A percentile compares a stretch with the other conserved stretches of the same genome.
These are phyloP conservation scores for Cyclotella atomus DNA, from an alignment of 108 stramenopile species.

Conservation along the genomic window DNA sequence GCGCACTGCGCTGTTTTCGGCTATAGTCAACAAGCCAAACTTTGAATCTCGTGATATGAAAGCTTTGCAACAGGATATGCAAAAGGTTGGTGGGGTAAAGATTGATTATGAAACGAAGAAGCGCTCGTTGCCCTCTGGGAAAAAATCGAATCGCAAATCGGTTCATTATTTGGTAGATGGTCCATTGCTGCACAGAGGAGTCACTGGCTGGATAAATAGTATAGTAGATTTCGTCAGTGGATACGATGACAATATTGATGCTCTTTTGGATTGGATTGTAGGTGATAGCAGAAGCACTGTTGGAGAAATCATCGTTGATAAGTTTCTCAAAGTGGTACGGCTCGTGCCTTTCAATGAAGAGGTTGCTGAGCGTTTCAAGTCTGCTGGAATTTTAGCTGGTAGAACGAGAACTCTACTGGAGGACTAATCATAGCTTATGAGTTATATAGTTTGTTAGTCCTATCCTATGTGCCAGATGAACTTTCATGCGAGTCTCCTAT, in stretches of 20 bases:
- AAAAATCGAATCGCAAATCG: constrained; percentile 18
- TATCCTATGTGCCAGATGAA: too few relatives aligned
- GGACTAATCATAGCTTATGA: not conserved
- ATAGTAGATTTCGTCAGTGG: constrained; percentile 40
- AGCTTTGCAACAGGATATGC: not conserved
- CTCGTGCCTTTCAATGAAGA: constrained; percentile 14
- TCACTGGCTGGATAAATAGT: constrained; percentile 31
- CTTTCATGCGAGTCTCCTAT: too few relatives aligned
- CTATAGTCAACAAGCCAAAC: not conserved
- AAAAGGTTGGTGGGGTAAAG: constrained; percentile 4
- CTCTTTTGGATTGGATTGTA: constrained; percentile 27
- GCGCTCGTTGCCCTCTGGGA: not conserved
- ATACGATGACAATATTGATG: constrained; percentile 41
- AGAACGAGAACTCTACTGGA: constrained; percentile 27
- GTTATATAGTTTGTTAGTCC: not conserved
- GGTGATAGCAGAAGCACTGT: constrained; percentile 12
- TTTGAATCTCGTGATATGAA: constrained; percentile 4
- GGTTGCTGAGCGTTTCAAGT: not conserved
- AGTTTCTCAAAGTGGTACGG: not conserved
- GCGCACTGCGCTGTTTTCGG: constrained; percentile 13
- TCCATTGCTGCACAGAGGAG: constrained; percentile 36
- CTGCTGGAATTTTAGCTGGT: constrained; percentile 26
- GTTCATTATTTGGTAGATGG: constrained; percentile 26
- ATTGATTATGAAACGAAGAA: constrained; percentile 16
- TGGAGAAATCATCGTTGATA: constrained; percentile 5